Conservation (phyloP, 805 yeast species). For the Ogataea saltuana region DNA sequence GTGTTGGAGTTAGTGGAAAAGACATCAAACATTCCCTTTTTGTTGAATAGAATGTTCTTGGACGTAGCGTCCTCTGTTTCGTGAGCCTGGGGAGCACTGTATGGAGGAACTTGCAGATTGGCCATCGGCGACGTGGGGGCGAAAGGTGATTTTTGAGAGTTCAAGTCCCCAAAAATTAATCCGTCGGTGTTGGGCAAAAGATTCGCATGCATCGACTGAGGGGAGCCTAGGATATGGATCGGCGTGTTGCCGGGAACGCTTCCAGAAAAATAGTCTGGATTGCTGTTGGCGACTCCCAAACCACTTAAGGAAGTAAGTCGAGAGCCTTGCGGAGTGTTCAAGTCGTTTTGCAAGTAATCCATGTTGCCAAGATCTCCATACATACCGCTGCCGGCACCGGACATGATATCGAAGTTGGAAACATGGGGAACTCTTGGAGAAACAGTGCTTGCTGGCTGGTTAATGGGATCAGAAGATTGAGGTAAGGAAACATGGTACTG, state of each 20-base stretch:
- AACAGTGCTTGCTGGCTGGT: not conserved
- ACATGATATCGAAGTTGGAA: constrained; percentile 20
- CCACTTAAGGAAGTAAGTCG: constrained; percentile 6
- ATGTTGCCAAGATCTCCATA: constrained; percentile 12
- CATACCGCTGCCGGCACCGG: constrained; percentile 9
- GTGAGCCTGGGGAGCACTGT: constrained; percentile 5
- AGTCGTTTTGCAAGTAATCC: constrained; percentile 9
- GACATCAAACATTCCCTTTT: constrained; percentile 22
- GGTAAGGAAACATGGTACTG: constrained; percentile 7
- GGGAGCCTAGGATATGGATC: constrained; percentile 8
- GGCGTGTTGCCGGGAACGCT: constrained; percentile 6
- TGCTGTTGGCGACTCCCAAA: not conserved
- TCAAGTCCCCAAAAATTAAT: constrained; percentile 17
- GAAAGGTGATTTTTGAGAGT: constrained; percentile 22
- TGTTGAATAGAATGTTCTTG: constrained; percentile 14
- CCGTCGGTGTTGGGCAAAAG: constrained; percentile 8
- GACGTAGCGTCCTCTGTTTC: constrained; percentile 15
- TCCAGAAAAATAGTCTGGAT: constrained; percentile 2
- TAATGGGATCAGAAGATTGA: constrained; percentile 8
- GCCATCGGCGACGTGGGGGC: constrained; percentile 16
- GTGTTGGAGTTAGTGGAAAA: constrained; percentile 20
- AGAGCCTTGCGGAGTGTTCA: constrained; percentile 9
- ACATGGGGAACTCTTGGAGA: constrained; percentile 21
- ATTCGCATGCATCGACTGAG: constrained; percentile 7
- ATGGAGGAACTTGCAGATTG: constrained; percentile 13